Percentiles rank a stretch among this genome's conserved stretches.
These are phyloP conservation scores for Guillardia theta DNA, from an alignment of 78 protist species.

Conservation along the genomic window DNA sequence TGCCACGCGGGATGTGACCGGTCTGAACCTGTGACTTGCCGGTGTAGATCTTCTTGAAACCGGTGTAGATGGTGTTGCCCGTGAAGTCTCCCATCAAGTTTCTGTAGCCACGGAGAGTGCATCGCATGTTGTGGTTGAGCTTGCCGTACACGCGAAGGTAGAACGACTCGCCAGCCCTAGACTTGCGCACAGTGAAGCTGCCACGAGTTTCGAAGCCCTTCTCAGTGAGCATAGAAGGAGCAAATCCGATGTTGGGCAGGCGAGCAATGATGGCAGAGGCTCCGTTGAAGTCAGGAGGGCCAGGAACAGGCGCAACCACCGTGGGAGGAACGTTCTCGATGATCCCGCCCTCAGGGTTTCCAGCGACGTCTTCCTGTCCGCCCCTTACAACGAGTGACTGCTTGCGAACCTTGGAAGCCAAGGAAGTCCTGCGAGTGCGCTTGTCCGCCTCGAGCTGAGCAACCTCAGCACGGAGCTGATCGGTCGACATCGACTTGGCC, in stretches of 20 bases:
- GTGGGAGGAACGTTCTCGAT: background rate
- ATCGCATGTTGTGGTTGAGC: conserved; percentile 37
- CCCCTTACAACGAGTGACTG: background rate
- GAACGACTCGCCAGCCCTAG: conserved; percentile 37
- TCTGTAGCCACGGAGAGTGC: conserved; percentile 16
- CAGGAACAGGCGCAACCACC: conserved; percentile 22
- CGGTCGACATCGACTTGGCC: background rate
- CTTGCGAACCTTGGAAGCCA: background rate
- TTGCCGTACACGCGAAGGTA: conserved; percentile 33
- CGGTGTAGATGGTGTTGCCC: conserved; percentile 27
- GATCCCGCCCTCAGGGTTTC: background rate
- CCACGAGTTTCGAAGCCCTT: conserved; percentile 19
- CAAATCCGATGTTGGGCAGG: conserved; percentile 30
- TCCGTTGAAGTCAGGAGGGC: conserved; percentile 34
- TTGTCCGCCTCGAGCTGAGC: background rate
- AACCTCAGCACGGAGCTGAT: conserved; percentile 7
- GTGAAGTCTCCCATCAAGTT: conserved; percentile 42
- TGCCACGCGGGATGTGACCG: background rate
- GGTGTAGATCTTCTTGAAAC: background rate
- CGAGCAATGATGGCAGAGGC: conserved; percentile 22
- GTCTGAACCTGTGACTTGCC: conserved; percentile 36
- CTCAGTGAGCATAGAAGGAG: background rate
- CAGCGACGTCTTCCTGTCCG: background rate
- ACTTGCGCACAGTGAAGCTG: conserved; percentile 23
- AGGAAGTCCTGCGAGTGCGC: background rate